These are phyloP conservation scores for Ascochyta viciae-villosae DNA, from an alignment of 2,329 filamentous ascomycete genomes.

Conservation along the genomic window DNA sequence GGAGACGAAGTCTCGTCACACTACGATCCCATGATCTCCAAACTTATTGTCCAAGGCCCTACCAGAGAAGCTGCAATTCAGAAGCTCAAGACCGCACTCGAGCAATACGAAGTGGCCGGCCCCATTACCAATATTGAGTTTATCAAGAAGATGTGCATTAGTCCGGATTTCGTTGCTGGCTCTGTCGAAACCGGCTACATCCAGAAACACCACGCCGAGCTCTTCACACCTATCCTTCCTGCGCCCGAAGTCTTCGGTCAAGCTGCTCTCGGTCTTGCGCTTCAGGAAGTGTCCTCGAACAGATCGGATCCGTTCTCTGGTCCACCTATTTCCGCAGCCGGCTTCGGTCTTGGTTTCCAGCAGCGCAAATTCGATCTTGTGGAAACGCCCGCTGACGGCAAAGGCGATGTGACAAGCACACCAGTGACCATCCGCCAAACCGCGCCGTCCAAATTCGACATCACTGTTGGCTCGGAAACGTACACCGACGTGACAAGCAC, in stretches of 20 bases:
- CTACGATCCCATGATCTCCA: slow-evolving; percentile 99
- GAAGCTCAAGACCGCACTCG: slow-evolving; percentile 79
- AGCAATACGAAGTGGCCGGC: slow-evolving; percentile 90
- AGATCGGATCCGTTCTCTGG: slow-evolving; percentile 52
- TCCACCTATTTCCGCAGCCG: slow-evolving; percentile 49
- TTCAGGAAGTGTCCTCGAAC: slow-evolving; percentile 49
- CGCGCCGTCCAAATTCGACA: slow-evolving; percentile 58
- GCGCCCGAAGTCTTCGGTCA: slow-evolving; percentile 82
- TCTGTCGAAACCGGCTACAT: slow-evolving; percentile 97
- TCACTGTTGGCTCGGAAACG: slow-evolving; percentile 52
- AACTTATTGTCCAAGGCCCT: slow-evolving; percentile 87
- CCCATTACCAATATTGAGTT: slow-evolving; percentile 97
- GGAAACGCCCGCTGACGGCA: slow-evolving; percentile 55
- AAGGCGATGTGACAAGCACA: slow-evolving; percentile 48
- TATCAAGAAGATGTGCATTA: slow-evolving; percentile 83
- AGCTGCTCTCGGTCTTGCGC: slow-evolving; percentile 78
- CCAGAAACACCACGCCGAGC: slow-evolving; percentile 79
- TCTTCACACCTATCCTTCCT: slow-evolving; percentile 71
- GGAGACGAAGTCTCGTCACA: slow-evolving; percentile 93
- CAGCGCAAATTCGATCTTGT: slow-evolving; percentile 67
- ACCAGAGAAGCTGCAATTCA: slow-evolving; percentile 82
- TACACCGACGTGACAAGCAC: slow-evolving; percentile 57
- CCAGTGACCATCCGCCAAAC: slow-evolving; percentile 61
- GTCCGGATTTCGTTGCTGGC: slow-evolving; percentile 81
- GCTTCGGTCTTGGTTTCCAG: slow-evolving; percentile 67